Base-by-base conservation (phyloP, 345 rosid genomes). In the Schrenkiella parvula region DNA sequence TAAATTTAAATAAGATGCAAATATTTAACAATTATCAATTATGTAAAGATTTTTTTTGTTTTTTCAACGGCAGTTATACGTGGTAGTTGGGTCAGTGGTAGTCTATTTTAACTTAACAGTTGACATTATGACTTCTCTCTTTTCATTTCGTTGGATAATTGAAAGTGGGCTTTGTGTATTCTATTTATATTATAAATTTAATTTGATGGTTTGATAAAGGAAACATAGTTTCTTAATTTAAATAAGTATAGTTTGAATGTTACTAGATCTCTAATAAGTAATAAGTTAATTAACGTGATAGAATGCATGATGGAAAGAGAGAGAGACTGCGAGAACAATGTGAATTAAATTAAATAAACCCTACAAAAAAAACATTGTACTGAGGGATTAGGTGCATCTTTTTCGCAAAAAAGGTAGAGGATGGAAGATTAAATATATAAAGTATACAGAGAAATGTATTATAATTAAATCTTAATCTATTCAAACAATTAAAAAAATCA, bases 61-160 rank as follows among this genome's bases (percentile, higher is more conserved):
- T 60, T 50, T 71, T 41, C 76, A 51, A 41, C 26, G 69, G 69
- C 47, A 72, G 70, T 64, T 72, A 43, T n/a, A 31, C 43, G 76
- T 72, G 76, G 76, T 63, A 63, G 76, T 72, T 72, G 44, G 55
- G 8, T 63, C 44, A 52, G 55, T 72, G 70, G 54, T 53, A 22
- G 55, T 52, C 46, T 42, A 21, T 72, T 63, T 53, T 71, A 59
- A 62, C 63, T 21, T 51, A 3, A 12, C 65, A 43, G 26, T 62
- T 39, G 18, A 52, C 69, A 62, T n/a, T n/a, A n/a, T 12, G 28
- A 67, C 39, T 53, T 41, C 15, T 39, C 38, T 25, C 14, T 37
- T 11, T 37, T 54, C 31, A 15, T 55, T 32, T n/a, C 10, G 37
- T 31, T 31, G 7, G 1, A 31, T 31, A 31, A 5, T 31, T 5